Conservation (phyloP, 768 basidiomycete species). For the Amanita muscaria region DNA sequence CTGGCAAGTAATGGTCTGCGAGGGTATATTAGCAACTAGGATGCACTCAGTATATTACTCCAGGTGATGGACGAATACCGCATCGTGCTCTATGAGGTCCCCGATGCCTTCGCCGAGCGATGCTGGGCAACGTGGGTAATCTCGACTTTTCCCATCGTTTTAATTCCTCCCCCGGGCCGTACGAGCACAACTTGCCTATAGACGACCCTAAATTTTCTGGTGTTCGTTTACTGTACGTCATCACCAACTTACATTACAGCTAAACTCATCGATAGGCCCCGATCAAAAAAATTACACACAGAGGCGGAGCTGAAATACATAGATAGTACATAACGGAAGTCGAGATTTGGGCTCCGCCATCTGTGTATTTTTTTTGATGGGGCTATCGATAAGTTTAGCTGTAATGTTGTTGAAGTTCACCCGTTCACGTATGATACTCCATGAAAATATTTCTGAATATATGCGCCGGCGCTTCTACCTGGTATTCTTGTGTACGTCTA, state of each 20-base stretch:
- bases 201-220: slow-evolving; percentile 54
- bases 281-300: no score
- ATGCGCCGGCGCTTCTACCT: slow-evolving; percentile 80
- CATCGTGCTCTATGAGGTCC: neutral
- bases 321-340: no score
- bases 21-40: no score
- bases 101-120: neutral
- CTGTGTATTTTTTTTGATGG: no score
- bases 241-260: no score
- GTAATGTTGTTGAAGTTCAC: slow-evolving; percentile 50
- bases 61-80: no score
- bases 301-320: no score
- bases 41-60: no score
- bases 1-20: no score
- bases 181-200: slow-evolving; percentile 53
- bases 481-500: slow-evolving; percentile 80
- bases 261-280: no score
- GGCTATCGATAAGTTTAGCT: no score
- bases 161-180: slow-evolving; percentile 61
- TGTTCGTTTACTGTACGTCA: slow-evolving; percentile 56
- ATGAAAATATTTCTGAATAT: slow-evolving; percentile 75
- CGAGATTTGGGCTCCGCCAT: no score
- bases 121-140: neutral
- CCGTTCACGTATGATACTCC: slow-evolving; percentile 61
- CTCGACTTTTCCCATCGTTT: slow-evolving; percentile 59